phyloP scores from a whole-genome alignment of 192 early-diverging fungal genomes.

The Dissophora ornata region DNA sequence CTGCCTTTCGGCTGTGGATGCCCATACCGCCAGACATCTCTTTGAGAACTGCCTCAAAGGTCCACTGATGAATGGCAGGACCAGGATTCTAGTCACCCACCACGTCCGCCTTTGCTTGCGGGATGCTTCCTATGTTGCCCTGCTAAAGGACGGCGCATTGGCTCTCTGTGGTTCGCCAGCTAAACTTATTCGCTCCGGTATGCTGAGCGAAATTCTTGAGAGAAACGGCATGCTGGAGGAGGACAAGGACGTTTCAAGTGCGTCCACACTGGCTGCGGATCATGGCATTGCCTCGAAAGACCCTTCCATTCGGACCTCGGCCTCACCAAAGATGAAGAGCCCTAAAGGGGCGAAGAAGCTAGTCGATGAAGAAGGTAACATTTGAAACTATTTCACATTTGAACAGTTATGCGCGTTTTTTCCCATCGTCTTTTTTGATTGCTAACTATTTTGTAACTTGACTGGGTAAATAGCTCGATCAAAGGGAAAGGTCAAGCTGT shows the following conservation, averaged over 20 bases:
- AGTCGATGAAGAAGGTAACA: slow-evolving; percentile 59
- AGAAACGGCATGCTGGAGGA: slow-evolving; percentile 55
- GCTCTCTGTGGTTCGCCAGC: slow-evolving; percentile 47
- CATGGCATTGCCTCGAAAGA: slow-evolving; percentile 33
- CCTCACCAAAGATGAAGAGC: slow-evolving; percentile 15
- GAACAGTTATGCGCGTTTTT: background rate
- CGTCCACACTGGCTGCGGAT: slow-evolving; percentile 26
- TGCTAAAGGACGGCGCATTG: slow-evolving; percentile 61
- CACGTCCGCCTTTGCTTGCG: slow-evolving; percentile 72
- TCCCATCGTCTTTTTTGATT: too few species aligned
- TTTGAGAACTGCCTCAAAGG: slow-evolving; percentile 79
- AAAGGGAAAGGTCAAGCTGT: slow-evolving; percentile 80
- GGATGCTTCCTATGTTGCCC: slow-evolving; percentile 64
- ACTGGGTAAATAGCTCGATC: slow-evolving; percentile 69
- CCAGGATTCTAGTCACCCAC: slow-evolving; percentile 90
- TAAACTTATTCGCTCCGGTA: slow-evolving; percentile 50
- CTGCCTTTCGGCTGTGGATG: slow-evolving; percentile 91
- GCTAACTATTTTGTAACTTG: too few species aligned
- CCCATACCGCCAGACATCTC: slow-evolving; percentile 78
- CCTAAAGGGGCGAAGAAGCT: slow-evolving; percentile 52
- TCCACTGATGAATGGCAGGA: slow-evolving; percentile 79
- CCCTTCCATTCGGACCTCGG: slow-evolving; percentile 6
- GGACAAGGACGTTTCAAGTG: slow-evolving; percentile 36
- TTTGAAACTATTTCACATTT: too few species aligned
- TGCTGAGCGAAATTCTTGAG: slow-evolving; percentile 51